phyloP scores from a whole-genome alignment of 805 yeast species.

The Candida rishiriensis region DNA sequence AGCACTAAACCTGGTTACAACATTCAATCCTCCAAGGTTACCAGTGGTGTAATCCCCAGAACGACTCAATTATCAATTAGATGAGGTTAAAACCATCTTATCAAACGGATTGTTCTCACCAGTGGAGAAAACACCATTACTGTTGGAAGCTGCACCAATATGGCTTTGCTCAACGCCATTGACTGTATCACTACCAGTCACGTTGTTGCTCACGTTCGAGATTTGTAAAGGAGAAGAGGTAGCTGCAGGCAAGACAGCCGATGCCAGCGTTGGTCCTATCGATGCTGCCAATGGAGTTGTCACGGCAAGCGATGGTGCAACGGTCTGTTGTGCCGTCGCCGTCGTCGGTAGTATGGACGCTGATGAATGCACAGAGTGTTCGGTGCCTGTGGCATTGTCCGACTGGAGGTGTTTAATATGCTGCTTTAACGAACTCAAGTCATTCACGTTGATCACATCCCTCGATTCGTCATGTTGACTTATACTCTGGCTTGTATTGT shows the following conservation, averaged over 20 bases:
- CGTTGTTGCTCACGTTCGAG: not conserved
- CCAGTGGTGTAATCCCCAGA: no score
- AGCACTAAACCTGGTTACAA: no score
- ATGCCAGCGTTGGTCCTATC: conserved; percentile 32
- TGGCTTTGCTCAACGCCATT: not conserved
- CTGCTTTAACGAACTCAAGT: conserved; percentile 18
- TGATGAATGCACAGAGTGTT: no score
- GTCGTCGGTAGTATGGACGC: no score
- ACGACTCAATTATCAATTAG: not conserved
- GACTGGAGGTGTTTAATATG: conserved; percentile 20
- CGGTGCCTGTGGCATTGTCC: conserved; percentile 3
- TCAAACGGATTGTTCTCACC: conserved; percentile 24
- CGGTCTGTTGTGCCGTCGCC: not conserved
- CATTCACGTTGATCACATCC: conserved; percentile 2
- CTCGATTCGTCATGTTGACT: not conserved
- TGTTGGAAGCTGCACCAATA: not conserved
- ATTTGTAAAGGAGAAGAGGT: conserved; percentile 15
- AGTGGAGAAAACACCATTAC: not conserved
- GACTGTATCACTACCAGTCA: conserved; percentile 1
- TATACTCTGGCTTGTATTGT: not conserved
- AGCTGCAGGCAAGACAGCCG: conserved; percentile 28
- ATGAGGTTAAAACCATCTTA: conserved; percentile 9
- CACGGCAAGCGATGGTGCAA: conserved; percentile 18
- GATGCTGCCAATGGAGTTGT: conserved; percentile 34
- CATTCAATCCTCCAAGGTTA: no score